Conservation (phyloP, 208 protist genomes). For the Trypanosoma scelopori region DNA sequence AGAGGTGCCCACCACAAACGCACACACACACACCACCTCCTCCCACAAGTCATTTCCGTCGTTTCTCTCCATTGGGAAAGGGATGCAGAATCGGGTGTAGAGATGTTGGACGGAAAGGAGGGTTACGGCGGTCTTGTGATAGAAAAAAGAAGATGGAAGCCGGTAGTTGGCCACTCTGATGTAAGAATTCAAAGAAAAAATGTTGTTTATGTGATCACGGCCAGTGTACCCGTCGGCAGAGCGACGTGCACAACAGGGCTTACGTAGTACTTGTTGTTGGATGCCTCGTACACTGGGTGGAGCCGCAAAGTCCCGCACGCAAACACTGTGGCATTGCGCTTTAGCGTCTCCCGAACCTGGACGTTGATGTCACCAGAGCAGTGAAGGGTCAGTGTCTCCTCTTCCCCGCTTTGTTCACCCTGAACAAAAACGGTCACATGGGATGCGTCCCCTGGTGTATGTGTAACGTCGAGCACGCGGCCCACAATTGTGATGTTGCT, state of each 20-base stretch:
- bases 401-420: constrained; percentile 24
- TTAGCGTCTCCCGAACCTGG: constrained; percentile 20
- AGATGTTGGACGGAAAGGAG: no score
- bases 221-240: constrained; percentile 38
- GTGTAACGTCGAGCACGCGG: constrained; percentile 44
- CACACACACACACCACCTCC: no score
- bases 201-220: constrained; percentile 28
- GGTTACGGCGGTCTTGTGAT: no score
- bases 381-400: constrained; percentile 57
- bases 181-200: neutral
- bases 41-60: no score
- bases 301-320: constrained; percentile 64
- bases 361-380: constrained; percentile 41
- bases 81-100: no score
- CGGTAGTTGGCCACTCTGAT: no score
- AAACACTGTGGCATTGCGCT: constrained; percentile 53
- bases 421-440: constrained; percentile 62
- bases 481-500: constrained; percentile 69
- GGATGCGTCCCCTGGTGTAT: constrained; percentile 22
- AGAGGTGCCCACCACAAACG: no score
- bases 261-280: constrained; percentile 49
- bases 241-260: constrained; percentile 66
- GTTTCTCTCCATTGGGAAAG: no score
- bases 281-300: constrained; percentile 49
- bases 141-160: no score